Percentiles rank a stretch among this genome's conserved stretches.
Evolutionary conservation across 176 grass and related monocot species (phyloP).

Genomic region (Oryza punctata): DNA sequence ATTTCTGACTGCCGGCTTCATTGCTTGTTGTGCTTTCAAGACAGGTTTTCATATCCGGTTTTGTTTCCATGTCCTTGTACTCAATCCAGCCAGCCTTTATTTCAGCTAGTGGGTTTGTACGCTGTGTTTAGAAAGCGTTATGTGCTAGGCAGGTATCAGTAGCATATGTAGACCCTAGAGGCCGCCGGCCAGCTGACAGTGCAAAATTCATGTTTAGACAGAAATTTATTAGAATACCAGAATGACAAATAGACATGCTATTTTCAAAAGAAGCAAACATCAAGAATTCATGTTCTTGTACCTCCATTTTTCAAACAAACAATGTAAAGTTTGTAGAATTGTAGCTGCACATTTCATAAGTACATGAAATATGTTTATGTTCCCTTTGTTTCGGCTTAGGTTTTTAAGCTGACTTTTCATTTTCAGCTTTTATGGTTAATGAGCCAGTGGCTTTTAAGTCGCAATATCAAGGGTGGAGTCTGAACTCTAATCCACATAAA

Average conservation of each 20-base stretch:
- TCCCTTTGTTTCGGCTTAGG: too few relatives aligned
- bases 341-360: neutral
- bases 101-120: slow-evolving; percentile 1
- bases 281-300: neutral
- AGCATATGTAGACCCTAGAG: neutral
- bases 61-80: neutral
- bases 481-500: too few relatives aligned
- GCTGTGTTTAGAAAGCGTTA: neutral
- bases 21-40: neutral
- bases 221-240: neutral
- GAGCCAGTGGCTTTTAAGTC: too few relatives aligned
- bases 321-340: neutral
- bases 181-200: neutral
- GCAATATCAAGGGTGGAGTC: too few relatives aligned
- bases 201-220: neutral
- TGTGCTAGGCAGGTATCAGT: neutral
- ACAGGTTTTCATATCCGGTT: neutral
- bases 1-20: neutral
- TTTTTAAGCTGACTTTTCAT: too few relatives aligned
- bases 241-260: neutral
- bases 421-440: too few relatives aligned
- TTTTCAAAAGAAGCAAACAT: neutral
- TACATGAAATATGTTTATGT: neutral
- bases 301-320: neutral
- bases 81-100: neutral